A percentile compares a stretch with the other conserved stretches of the same genome.
phyloP scores from a whole-genome alignment of 805 yeast genomes.

The Myxozyma udenii region DNA sequence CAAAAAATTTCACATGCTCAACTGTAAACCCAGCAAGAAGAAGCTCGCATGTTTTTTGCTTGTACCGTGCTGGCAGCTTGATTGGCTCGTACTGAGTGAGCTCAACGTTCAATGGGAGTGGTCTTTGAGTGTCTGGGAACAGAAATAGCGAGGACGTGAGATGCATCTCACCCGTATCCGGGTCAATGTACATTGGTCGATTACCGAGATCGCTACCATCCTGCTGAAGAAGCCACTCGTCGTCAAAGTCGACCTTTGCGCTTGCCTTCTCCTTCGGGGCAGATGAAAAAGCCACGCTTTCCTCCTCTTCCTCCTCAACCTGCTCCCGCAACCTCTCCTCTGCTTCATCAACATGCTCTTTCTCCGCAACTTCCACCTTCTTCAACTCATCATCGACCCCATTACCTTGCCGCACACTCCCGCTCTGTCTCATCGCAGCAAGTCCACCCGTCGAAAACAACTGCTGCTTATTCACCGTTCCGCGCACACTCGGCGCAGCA shows the following conservation, averaged over 20 bases:
- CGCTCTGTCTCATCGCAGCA: no score
- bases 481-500: no score
- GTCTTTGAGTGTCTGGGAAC: slow-evolving; percentile 43
- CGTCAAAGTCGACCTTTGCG: neutral
- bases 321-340: no score
- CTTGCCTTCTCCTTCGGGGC: no score
- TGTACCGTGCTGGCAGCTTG: slow-evolving; percentile 61
- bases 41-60: slow-evolving; percentile 69
- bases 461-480: no score
- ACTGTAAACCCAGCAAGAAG: slow-evolving; percentile 62
- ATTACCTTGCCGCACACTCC: no score
- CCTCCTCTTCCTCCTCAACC: no score
- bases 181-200: slow-evolving; percentile 9
- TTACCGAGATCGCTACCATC: neutral
- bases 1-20: slow-evolving; percentile 66
- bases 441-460: no score
- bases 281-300: no score
- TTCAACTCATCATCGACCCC: no score
- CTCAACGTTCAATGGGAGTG: slow-evolving; percentile 82
- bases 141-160: slow-evolving; percentile 8
- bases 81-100: slow-evolving; percentile 79
- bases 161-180: slow-evolving; percentile 35
- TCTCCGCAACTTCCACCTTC: no score
- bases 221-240: neutral
- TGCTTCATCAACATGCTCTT: no score